A percentile compares a stretch with the other conserved stretches of the same genome.
phyloP scores from a whole-genome alignment of 495 filamentous ascomycete genomes.

The Jackrogersella minutella region DNA sequence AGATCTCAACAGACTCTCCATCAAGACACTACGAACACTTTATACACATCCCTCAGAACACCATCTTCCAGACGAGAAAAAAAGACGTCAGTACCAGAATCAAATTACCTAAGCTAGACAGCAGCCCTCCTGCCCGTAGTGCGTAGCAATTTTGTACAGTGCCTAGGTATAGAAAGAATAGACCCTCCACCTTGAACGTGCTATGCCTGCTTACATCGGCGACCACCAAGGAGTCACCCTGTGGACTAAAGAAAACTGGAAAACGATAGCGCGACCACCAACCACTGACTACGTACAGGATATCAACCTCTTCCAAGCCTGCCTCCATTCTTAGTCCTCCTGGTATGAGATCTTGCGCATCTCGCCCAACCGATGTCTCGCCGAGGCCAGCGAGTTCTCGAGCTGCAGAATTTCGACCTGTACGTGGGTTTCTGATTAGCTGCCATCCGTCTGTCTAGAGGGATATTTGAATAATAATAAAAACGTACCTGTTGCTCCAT shows the following conservation, averaged over 20 bases:
- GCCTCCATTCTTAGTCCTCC: constrained; percentile 63
- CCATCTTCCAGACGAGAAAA: too few species aligned
- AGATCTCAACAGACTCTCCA: too few species aligned
- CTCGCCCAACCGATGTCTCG: constrained; percentile 86
- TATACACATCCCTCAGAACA: too few species aligned
- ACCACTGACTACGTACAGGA: background rate
- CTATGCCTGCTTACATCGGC: background rate
- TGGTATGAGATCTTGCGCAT: constrained; percentile 99
- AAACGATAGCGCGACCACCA: background rate
- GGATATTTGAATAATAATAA: constrained; percentile 17
- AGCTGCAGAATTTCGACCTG: constrained; percentile 97
- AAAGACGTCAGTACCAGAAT: background rate
- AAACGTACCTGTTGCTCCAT: constrained; percentile 97
- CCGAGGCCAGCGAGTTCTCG: constrained; percentile 84
- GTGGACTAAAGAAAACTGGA: background rate
- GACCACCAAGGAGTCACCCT: background rate
- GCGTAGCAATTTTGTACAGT: constrained; percentile 23
- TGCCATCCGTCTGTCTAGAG: background rate
- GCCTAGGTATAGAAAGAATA: background rate
- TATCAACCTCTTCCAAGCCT: constrained; percentile 3
- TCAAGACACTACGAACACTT: too few species aligned
- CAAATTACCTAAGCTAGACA: constrained; percentile 17
- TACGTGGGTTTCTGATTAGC: constrained; percentile 27
- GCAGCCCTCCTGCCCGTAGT: background rate
- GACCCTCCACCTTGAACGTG: background rate